Evolutionary conservation across 1,284 basidiomycete genomes (phyloP), one percentile per base, ranked within the genome.

Genomic region (Rhodofomes roseus): DNA sequence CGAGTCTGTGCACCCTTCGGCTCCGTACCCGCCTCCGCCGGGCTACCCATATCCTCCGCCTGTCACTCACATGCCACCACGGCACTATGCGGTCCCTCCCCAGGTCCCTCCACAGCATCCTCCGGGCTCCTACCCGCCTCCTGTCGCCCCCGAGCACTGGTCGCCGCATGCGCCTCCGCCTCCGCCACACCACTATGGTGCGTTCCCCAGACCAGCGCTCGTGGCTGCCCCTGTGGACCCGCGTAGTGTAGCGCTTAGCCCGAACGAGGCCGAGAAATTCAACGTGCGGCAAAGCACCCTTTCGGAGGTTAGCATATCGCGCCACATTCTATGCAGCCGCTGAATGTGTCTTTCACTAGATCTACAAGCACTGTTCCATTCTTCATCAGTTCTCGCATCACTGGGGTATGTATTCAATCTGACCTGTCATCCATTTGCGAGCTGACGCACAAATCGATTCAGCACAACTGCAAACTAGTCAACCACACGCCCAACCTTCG

Each of bases 331-430:
- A 51, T 5, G 12, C n/a, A 22, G 29, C 11, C 34, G 58, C 50
- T 57, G 27, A 52, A 34, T 55, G 39, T 54, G 27, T 60, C 11
- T 56, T 46, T 66, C 58, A 44, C 23, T 63, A 90, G 83, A 85
- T 90, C 55, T 69, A 84, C 60, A 77, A 81, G 60, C 83, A 86
- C 64, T 91, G 89, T 60, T 76, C 74, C 41, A 73, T 77, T 27
- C 66, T 91, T 53, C 85, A 86, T 66, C 61, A 76, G 6, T 90
- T 90, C 67, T 86, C 89, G 11, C 79, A 73, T 58, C 84, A 80
- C 65, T 90, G 85, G 72, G 83, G 87, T 89, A 56, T n/a, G 48
- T 52, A 37, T 52, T 22, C 4, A 29, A 40, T 46, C n/a, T 22
- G 22, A 40, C 48, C 46, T 39, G 14, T 43, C 37, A 9, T 44